Evolutionary conservation across 768 basidiomycete genomes (phyloP), one percentile per base, ranked within the genome.

Genomic region (Cystofilobasidium capitatum): DNA sequence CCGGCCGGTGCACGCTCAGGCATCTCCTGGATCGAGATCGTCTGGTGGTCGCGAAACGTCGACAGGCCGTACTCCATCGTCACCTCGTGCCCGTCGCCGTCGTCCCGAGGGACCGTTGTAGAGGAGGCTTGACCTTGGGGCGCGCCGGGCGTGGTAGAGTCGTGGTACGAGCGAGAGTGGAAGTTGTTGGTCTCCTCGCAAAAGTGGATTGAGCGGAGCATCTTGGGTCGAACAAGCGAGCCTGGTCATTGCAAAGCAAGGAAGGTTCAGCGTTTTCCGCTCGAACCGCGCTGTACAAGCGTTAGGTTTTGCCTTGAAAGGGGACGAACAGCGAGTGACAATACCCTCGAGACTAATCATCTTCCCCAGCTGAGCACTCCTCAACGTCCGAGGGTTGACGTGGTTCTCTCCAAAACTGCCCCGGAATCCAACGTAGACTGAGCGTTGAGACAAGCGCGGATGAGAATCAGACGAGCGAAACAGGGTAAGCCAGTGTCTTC

Each of bases 1-100:
- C 96, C 96, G 51, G 96, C 89, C 31, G 96, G 96, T 17, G 96
- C 93, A 29, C 96, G 86, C 78, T 99, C 96, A 3, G 96, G 96
- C 94, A 99, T 98, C 75, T 99, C 96, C 79, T 99, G 96, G 70
- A 99, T 98, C 77, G 86, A 91, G 75, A 98, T 89, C 71, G 91
- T 86, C 78, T 99, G 96, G 77, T 98, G 91, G 78, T 99, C 96
- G 65, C 89, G 82, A 80, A 96, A 99, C 10, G 88, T 84, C 75
- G 88, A 90, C 70, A 87, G 81, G 6, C 96, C 96, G 75, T 85
- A 98, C 79, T 99, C 96, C 72, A 86, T 96, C 77, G 91, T 84
- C 58, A 99, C 80, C 26, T 84, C 80, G 74, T 85, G 84, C 2
- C 91, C 93, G 62, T 94, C 88, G 47, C 92, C 92, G 76, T 98